Conservation (phyloP, 371 early-diverging fungal genomes). For the Mucor mucedo region DNA sequence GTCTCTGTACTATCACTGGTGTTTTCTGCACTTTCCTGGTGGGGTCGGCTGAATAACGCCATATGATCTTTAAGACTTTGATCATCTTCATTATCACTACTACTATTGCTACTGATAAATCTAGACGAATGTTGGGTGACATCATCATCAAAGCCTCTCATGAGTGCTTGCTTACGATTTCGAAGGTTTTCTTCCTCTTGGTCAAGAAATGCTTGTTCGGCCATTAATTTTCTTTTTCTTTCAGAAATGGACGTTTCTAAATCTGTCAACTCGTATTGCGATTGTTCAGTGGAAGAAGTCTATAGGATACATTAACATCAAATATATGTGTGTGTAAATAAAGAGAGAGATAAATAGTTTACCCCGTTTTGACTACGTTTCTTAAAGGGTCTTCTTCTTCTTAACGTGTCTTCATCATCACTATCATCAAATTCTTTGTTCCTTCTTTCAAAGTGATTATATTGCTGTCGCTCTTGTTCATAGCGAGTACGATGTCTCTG, state of each 20-base stretch:
- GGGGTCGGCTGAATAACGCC: background rate
- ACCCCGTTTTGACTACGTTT: no score
- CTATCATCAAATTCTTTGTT: slow-evolving; percentile 12
- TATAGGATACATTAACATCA: no score
- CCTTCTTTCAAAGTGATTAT: background rate
- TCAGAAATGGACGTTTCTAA: slow-evolving; percentile 29
- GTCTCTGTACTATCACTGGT: slow-evolving; percentile 6
- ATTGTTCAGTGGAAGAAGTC: background rate
- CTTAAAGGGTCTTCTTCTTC: background rate
- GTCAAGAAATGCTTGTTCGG: slow-evolving; percentile 32
- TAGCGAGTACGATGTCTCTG: slow-evolving; percentile 2
- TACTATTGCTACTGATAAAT: background rate
- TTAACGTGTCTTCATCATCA: slow-evolving; percentile 7
- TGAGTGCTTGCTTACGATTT: slow-evolving; percentile 23
- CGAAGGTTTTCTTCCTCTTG: slow-evolving; percentile 29
- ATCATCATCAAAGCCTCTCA: slow-evolving; percentile 4
- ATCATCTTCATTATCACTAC: background rate
- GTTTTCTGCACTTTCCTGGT: background rate
- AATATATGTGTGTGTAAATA: background rate
- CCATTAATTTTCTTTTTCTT: slow-evolving; percentile 23
- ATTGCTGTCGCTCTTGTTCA: background rate
- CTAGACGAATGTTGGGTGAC: background rate
- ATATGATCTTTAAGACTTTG: background rate
- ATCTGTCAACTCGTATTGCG: slow-evolving; percentile 32
- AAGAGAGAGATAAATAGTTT: background rate